Conservation (phyloP, 306 rosid genomes). For the Cicer chorassanicum region DNA sequence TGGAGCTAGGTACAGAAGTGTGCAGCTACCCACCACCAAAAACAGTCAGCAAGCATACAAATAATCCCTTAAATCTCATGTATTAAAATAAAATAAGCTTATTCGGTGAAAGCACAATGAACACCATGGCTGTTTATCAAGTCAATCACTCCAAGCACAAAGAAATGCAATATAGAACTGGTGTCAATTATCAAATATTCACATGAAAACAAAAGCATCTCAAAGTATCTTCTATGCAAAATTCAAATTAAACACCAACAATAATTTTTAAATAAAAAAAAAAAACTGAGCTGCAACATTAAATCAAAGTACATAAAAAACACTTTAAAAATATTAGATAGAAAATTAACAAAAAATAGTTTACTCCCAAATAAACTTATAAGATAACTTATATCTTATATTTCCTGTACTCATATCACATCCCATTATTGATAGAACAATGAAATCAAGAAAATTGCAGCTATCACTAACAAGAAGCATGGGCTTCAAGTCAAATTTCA, state of each 20-base stretch:
- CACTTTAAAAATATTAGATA: background rate
- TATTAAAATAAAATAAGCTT: background rate
- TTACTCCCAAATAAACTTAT: background rate
- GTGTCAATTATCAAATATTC: background rate
- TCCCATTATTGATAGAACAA: background rate
- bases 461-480: background rate
- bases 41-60: conserved; percentile 34
- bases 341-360: background rate
- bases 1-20: conserved; percentile 50
- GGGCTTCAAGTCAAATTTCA: background rate
- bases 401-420: background rate
- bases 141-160: conserved; percentile 6
- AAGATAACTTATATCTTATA: background rate
- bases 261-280: background rate
- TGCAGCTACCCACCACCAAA: conserved; percentile 49
- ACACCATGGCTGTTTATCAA: conserved; percentile 1
- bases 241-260: conserved; percentile 16
- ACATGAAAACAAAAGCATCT: conserved; percentile 6
- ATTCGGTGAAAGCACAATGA: conserved; percentile 5
- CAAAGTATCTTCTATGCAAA: background rate
- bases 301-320: background rate
- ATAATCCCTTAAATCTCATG: conserved; percentile 9
- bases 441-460: conserved; percentile 6
- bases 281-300: background rate
- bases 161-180: conserved; percentile 10